phyloP scores from a whole-genome alignment of 192 early-diverging fungal genomes.

The Podila epigama region DNA sequence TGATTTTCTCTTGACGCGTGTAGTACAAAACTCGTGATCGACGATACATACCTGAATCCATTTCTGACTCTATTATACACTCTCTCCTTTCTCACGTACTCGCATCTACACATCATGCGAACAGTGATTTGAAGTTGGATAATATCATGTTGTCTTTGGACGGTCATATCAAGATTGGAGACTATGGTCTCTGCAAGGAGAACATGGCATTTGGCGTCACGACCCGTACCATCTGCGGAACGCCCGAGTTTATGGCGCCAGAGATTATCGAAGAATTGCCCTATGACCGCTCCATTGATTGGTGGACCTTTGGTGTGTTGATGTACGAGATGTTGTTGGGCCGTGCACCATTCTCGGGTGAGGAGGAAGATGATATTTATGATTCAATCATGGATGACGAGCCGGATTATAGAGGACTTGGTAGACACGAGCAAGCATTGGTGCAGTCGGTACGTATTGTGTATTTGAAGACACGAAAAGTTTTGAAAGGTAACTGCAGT shows the following conservation, averaged over 20 bases:
- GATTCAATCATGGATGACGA: conserved; percentile 84
- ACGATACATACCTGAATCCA: too few relatives aligned
- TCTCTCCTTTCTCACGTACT: background rate
- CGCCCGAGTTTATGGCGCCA: conserved; percentile 90
- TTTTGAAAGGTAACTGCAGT: conserved; percentile 65
- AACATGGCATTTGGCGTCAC: conserved; percentile 72
- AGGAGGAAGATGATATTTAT: conserved; percentile 88
- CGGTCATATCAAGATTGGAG: conserved; percentile 86
- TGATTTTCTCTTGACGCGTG: too few relatives aligned
- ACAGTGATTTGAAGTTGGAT: conserved; percentile 85
- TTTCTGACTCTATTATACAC: too few relatives aligned
- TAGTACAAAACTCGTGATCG: too few relatives aligned
- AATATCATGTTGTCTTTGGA: conserved; percentile 80
- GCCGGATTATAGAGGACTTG: conserved; percentile 74
- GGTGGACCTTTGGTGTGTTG: conserved; percentile 79
- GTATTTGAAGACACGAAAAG: conserved; percentile 44
- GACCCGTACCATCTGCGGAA: conserved; percentile 85
- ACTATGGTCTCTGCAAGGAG: conserved; percentile 89
- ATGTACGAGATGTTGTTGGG: conserved; percentile 76
- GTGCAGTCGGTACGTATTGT: conserved; percentile 60
- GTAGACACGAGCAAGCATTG: conserved; percentile 68
- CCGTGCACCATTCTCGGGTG: conserved; percentile 80
- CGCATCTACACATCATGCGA: background rate
- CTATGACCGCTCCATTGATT: conserved; percentile 82
- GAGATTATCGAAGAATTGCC: conserved; percentile 82